Percentiles rank a stretch among this genome's conserved stretches.
Conservation (phyloP, 2,329 filamentous ascomycete species). For the Aureobasidium sp. region DNA sequence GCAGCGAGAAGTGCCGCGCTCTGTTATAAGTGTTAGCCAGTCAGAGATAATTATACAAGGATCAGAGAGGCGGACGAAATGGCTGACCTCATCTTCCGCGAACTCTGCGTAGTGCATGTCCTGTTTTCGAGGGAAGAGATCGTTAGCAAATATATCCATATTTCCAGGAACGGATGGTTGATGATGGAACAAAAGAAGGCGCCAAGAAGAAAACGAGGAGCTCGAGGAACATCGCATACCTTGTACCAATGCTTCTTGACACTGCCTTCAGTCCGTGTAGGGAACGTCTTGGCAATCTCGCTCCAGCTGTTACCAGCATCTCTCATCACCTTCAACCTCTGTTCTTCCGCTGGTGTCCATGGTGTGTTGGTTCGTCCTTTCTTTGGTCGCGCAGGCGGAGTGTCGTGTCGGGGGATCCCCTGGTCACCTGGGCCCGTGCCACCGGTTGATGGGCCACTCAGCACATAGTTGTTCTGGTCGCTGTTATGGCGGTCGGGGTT, state of each 20-base stretch:
- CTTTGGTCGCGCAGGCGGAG: conserved; percentile 44
- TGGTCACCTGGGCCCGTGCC: background rate
- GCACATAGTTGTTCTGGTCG: conserved; percentile 3
- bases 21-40: conserved; percentile 9
- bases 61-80: conserved; percentile 31
- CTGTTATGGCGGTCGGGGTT: conserved; percentile 11
- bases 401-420: conserved; percentile 4
- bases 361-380: conserved; percentile 98
- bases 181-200: background rate
- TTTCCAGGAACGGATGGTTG: background rate
- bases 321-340: conserved; percentile 85
- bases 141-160: conserved; percentile 19
- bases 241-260: conserved; percentile 99
- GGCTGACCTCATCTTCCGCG: conserved; percentile 83
- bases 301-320: conserved; percentile 93
- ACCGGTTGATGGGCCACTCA: background rate
- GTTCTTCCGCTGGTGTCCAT: conserved; percentile 92
- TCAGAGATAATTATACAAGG: conserved; percentile 1
- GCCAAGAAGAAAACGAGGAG: background rate
- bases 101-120: conserved; percentile 99
- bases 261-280: conserved; percentile 85
- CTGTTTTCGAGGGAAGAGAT: conserved; percentile 34
- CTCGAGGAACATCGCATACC: conserved; percentile 38
- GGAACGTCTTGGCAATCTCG: conserved; percentile 98
- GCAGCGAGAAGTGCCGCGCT: conserved; percentile 65